A percentile compares a stretch with the other conserved stretches of the same genome.
phyloP scores from a whole-genome alignment of 805 yeast species.

The Suhomyces vadensis region DNA sequence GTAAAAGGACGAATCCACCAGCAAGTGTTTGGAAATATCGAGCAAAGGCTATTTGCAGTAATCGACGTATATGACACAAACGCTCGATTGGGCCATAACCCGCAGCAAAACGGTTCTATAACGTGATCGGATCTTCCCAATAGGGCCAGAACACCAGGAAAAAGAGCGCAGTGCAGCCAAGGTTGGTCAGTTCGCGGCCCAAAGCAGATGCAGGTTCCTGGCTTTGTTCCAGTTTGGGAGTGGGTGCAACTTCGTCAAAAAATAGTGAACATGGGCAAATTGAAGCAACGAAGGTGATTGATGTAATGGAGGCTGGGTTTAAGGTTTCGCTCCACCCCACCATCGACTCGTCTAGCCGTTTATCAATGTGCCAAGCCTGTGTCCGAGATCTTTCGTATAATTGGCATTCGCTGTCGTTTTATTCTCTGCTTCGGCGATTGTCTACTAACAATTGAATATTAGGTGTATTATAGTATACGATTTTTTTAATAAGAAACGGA shows the following conservation, averaged over 20 bases:
- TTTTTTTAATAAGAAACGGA: background rate
- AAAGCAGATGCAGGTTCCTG: background rate
- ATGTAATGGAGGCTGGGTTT: too few relatives aligned
- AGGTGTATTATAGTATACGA: background rate
- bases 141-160: constrained; percentile 1
- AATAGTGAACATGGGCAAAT: background rate
- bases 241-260: constrained; percentile 3
- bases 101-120: constrained; percentile 1
- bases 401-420: background rate
- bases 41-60: background rate
- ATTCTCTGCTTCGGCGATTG: background rate
- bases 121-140: background rate
- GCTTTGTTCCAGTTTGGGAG: background rate
- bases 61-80: background rate
- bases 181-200: background rate
- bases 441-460: background rate
- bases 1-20: background rate
- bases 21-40: background rate
- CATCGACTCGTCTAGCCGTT: background rate
- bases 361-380: background rate
- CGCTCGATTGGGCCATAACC: constrained; percentile 2
- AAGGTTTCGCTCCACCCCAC: too few relatives aligned
- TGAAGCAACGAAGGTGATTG: too few relatives aligned
- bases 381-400: too few relatives aligned
- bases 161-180: background rate